These are phyloP conservation scores for Lasiodiplodia citricola DNA, from an alignment of 2,329 filamentous ascomycete species.

Conservation along the genomic window DNA sequence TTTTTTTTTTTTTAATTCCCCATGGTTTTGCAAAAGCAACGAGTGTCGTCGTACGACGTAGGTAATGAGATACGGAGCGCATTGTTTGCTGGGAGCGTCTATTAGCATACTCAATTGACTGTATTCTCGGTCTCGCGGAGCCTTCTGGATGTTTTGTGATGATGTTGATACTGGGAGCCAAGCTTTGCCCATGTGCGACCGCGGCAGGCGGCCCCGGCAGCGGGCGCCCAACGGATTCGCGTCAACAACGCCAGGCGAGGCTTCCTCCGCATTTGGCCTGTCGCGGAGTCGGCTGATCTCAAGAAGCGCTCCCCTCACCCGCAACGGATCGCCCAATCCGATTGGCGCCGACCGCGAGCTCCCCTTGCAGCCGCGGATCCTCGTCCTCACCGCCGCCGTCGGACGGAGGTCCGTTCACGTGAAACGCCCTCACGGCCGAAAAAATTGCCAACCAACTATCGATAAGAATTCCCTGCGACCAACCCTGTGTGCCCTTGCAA, in stretches of 20 bases:
- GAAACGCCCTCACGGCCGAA: conserved; percentile 13
- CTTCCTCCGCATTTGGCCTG: not conserved
- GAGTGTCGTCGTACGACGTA: conserved; percentile 22
- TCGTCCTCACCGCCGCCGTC: conserved; percentile 18
- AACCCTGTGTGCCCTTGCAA: conserved; percentile 3
- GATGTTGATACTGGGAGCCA: not conserved
- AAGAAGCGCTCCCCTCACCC: conserved; percentile 10
- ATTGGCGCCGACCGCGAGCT: not conserved
- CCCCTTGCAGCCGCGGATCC: conserved; percentile 16
- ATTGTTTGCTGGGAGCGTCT: conserved; percentile 6
- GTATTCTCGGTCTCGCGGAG: not conserved
- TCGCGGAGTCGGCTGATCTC: conserved; percentile 15
- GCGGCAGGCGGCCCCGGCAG: conserved; percentile 2
- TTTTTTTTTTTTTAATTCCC: conserved; percentile 12
- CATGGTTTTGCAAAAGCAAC: conserved; percentile 17
- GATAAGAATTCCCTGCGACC: conserved; percentile 16
- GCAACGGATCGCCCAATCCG: conserved; percentile 18
- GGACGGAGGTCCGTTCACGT: conserved; percentile 20
- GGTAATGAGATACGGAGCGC: conserved; percentile 25
- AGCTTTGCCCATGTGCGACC: not conserved
- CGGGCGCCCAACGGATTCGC: not conserved
- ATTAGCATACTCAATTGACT: conserved; percentile 13
- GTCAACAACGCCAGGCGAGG: not conserved
- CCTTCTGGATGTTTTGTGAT: not conserved
- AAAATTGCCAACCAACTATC: conserved; percentile 20